Conservation (phyloP, 2,329 filamentous ascomycete genomes). For the Knoxdaviesia capensis region DNA sequence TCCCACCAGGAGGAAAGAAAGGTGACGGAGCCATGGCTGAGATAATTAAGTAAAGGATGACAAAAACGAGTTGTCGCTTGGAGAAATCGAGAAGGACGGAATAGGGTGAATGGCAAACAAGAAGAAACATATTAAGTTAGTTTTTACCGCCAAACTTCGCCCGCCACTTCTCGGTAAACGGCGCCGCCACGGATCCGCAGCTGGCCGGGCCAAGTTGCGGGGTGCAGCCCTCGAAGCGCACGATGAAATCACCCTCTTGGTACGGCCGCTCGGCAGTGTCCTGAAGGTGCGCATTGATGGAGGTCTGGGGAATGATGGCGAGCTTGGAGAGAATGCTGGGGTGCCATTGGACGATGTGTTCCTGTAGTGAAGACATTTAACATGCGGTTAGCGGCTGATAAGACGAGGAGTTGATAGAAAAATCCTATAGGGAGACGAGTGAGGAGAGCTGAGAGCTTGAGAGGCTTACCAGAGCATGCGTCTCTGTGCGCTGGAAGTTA, state of each 20-base stretch:
- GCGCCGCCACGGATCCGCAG: constrained; percentile 52
- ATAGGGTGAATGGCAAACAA: neutral
- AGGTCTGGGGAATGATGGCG: constrained; percentile 70
- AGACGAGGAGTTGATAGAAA: neutral
- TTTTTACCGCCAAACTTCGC: constrained; percentile 21
- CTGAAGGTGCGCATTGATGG: constrained; percentile 59
- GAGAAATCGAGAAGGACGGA: neutral
- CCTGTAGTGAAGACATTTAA: constrained; percentile 26
- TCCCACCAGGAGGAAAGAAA: neutral
- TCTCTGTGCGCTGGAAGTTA: constrained; percentile 90
- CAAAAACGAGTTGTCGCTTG: neutral
- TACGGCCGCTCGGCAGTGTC: constrained; percentile 41
- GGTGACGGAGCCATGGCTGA: neutral
- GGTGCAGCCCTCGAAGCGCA: constrained; percentile 59
- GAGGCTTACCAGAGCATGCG: constrained; percentile 62
- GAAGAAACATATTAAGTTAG: constrained; percentile 7
- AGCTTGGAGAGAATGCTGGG: constrained; percentile 83
- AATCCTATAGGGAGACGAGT: neutral
- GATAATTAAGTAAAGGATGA: neutral
- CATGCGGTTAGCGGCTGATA: neutral
- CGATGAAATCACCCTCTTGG: constrained; percentile 66
- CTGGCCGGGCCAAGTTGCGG: constrained; percentile 26
- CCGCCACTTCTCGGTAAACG: constrained; percentile 26
- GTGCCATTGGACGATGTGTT: constrained; percentile 90
- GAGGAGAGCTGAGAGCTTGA: neutral